Base-by-base conservation (phyloP, 768 basidiomycete genomes). In the Tubosaeta sp. region DNA sequence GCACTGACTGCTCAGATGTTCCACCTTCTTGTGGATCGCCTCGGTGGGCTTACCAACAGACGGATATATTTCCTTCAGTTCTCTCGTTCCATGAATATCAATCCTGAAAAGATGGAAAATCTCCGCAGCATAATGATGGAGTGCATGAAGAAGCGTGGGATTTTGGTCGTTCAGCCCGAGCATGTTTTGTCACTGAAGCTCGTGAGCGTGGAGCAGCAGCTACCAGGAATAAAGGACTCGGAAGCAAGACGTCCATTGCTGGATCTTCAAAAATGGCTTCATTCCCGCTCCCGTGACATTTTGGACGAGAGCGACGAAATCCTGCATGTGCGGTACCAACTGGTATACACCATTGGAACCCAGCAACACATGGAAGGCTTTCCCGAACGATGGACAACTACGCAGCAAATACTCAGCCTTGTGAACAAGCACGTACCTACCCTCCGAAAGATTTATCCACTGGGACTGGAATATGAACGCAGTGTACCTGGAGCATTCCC, bases 181-280 rank as follows among this genome's bases (percentile, higher is more conserved):
- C 77, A 80, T 41, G 69, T 77, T 4, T 71, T 80, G 4, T 80
- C 78, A 1, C 73, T 74, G 48, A 68, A 70, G 55, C 67, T 80
- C 30, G 72, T 74, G 71, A 66, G 67, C 0, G 39, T 56, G 12
- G 55, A 56, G 35, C 48, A 46, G 10, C 51, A 56, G 19, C 21
- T 55, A n/a, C 27, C 27, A 3, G 16, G 16, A 3, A n/a, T 50
- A 72, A 9, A 47, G 49, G 38, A 52, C 58, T 14, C 30, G 25
- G 19, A 39, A 4, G 50, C 58, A 14, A 58, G 65, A 2, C 25
- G 25, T 19, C 29, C 41, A 8, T 48, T 73, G 55, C 34, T 62
- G 44, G 3, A 53, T 3, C 30, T 49, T 31, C 60, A 62, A 34
- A 34, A 14, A 13, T 62, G 61, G 61, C 52, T 62, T 12, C 53